Base-by-base conservation (phyloP, 495 filamentous ascomycete species). In the Talaromyces thailandensis region DNA sequence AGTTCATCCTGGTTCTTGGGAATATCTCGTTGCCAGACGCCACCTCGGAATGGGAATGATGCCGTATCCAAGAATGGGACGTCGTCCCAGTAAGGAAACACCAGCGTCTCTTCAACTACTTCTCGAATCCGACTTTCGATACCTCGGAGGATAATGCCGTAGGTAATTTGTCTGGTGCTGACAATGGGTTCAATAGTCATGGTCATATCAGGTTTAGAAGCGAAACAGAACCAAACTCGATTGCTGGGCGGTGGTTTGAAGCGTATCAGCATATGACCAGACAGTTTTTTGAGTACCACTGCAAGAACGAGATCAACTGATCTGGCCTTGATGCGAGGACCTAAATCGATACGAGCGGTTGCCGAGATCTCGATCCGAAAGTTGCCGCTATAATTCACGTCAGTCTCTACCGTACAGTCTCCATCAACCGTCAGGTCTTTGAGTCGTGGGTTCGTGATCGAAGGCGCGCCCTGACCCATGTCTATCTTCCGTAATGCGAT, bases 241-340 rank as follows among this genome's bases (percentile, higher is more conserved):
- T 98, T 98, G 74, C 91, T 96, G 0, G 94, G 94, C 32, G 94
- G 91, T 24, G 94, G 93, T 71, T 98, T 98, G 73, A 96, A 88
- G 61, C 89, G 87, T 61, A 97, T 78, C 62, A 96, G 74, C 61
- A 87, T 70, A 69, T 96, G 93, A 3, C 93, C 94, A 67, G 94
- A 88, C 9, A 98, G 74, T 65, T 88, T 91, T 70, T 90, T 93
- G 61, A 97, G 69, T 4, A 95, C 87, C 3, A 92, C 88, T 6
- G 93, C 92, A 35, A 98, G 82, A 35, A 97, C 81, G 45, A 98
- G 81, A 63, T 92, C 90, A 45, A 98, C 92, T 69, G 96, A 93
- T 64, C 93, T 79, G 12, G 88, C 82, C 66, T 96, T 97, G 78
- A 98, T 95, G 2, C 92, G 86, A 40, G 86, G 73, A 4, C 94